Base-by-base conservation (phyloP, 108 stramenopile species). In the Skeletonema menzelii region DNA sequence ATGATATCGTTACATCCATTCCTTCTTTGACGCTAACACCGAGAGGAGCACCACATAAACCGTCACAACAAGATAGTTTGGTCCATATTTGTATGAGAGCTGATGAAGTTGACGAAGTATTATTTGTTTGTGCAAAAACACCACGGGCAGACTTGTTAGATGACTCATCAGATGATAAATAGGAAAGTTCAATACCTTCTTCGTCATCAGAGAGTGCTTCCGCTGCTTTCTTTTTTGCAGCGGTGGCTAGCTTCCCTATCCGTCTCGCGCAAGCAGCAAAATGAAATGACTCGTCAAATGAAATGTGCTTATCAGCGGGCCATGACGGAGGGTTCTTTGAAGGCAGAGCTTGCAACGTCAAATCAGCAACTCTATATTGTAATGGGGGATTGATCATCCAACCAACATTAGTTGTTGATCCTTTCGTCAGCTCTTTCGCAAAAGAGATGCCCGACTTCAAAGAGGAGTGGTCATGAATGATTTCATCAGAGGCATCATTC, bases 241-340 rank as follows among this genome's bases (percentile, higher is more conserved):
- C 44, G n/a, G 89, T 88, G 10, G 91, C 91, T 0, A 90, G 27
- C 57, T 90, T 95, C 12, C 94, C 94, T 57, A 95, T 86, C 30
- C 90, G 77, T 58, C 84, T 87, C 14, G 78, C 85, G 57, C 94
- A 93, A 24, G 91, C 88, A 34, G 94, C 94, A 79, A 95, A 95
- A 70, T 95, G 91, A 76, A 89, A 91, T 0, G 85, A 88, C 67
- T 91, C 91, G 11, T 82, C 75, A 67, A 86, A 57, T 12, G 84
- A 79, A 42, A 95, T 64, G 59, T 85, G 88, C 62, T 90, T 91
- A 62, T 95, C 94, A 5, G 79, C 73, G 20, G 94, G 91, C 94
- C 94, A 95, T 0, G 78, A 76, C 1, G 94, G 94, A 17, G 90
- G 76, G 24, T 19, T 72, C 59, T 70, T 40, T 35, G 57, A 12